phyloP scores from a whole-genome alignment of 305 asterid species.

The Solanum hybrid region DNA sequence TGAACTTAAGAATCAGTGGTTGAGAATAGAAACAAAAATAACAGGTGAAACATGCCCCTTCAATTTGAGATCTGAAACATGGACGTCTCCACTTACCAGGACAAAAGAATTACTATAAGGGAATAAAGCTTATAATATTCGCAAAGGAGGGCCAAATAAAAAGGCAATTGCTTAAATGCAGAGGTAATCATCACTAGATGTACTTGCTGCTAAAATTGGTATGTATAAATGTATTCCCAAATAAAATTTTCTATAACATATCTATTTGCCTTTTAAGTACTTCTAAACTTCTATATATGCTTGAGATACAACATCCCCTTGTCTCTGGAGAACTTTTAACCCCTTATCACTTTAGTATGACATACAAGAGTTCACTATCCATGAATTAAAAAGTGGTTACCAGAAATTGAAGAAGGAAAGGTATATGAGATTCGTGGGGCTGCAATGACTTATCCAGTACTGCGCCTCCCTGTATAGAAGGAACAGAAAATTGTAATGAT shows the following conservation, averaged over 20 bases:
- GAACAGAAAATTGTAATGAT: not conserved
- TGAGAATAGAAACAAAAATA: not conserved
- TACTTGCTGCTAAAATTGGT: not conserved
- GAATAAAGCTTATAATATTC: not conserved
- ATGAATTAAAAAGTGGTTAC: conserved; percentile 28
- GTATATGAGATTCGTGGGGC: conserved; percentile 96
- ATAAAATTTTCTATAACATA: not conserved
- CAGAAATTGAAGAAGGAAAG: conserved; percentile 92
- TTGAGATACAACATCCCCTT: not conserved
- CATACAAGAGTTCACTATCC: not conserved
- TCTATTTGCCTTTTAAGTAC: not conserved
- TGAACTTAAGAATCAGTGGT: not conserved
- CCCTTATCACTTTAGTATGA: not conserved
- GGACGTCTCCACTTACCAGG: not conserved
- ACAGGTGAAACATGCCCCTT: not conserved
- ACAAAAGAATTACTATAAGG: not conserved
- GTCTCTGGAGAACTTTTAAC: not conserved
- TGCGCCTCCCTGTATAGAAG: conserved; percentile 64
- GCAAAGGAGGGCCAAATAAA: not conserved
- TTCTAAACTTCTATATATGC: not conserved
- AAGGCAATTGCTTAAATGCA: not conserved
- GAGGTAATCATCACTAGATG: not conserved
- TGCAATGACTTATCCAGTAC: conserved; percentile 57
- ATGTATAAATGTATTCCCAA: not conserved
- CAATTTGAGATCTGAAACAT: not conserved